Evolutionary conservation across 2,329 filamentous ascomycete genomes (phyloP).

Genomic region (Pezicula rhizophila): DNA sequence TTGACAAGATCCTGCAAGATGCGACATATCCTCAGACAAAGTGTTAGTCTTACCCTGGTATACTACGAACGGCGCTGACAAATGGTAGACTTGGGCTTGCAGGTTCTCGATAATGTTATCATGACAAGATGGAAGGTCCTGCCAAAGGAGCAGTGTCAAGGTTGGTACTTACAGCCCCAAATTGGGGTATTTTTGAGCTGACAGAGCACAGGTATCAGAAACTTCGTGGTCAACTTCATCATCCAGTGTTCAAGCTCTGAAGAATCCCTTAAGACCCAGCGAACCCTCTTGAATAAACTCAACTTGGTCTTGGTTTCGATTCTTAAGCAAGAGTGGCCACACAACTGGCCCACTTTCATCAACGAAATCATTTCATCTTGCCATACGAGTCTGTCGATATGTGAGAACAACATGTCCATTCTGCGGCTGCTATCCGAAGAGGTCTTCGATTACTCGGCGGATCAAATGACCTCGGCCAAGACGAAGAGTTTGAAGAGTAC

Average conservation of each 20-base stretch:
- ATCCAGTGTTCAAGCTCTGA: slow-evolving; percentile 88
- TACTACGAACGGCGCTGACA: slow-evolving; percentile 10
- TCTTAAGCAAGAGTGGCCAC: slow-evolving; percentile 98
- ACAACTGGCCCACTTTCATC: slow-evolving; percentile 99
- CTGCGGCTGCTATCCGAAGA: slow-evolving; percentile 92
- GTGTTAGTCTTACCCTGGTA: slow-evolving; percentile 51
- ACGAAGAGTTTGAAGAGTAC: slow-evolving; percentile 94
- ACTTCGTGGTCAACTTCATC: slow-evolving; percentile 98
- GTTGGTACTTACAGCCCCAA: slow-evolving; percentile 33
- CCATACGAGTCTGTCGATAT: slow-evolving; percentile 91
- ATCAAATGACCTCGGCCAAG: slow-evolving; percentile 99
- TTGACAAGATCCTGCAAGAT: slow-evolving; percentile 93
- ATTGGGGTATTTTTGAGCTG: slow-evolving; percentile 7
- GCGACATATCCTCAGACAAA: slow-evolving; percentile 94
- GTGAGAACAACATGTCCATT: slow-evolving; percentile 99
- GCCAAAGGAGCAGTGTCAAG: slow-evolving; percentile 91
- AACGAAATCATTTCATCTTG: slow-evolving; percentile 98
- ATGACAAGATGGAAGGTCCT: slow-evolving; percentile 99
- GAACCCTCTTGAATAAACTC: slow-evolving; percentile 92
- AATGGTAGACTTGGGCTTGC: slow-evolving; percentile 74
- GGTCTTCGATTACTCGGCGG: slow-evolving; percentile 97
- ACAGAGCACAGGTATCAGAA: slow-evolving; percentile 72
- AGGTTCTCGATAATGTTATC: slow-evolving; percentile 97
- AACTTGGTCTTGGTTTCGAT: slow-evolving; percentile 97
- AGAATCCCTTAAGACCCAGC: slow-evolving; percentile 76